Conservation (phyloP, 176 grass and related monocot species). For the Lolium multiflorum region DNA sequence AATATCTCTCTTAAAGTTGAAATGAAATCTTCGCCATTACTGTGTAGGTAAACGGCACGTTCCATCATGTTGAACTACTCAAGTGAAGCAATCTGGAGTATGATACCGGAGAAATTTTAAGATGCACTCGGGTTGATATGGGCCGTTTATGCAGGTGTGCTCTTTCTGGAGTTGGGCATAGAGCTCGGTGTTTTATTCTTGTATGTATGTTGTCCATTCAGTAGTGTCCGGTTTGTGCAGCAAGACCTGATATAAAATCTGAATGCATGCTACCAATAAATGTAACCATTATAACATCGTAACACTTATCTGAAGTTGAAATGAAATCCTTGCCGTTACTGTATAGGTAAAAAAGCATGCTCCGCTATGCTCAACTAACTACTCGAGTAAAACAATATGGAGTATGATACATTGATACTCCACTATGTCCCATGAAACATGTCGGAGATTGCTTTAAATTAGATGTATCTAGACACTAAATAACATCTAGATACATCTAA, state of each 20-base stretch:
- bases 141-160: not conserved
- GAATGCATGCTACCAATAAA: not conserved
- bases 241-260: not conserved
- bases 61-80: not conserved
- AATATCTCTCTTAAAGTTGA: not conserved
- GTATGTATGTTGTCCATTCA: not conserved
- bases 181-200: not conserved
- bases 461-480: no score
- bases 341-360: not conserved
- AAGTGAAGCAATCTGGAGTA: constrained; percentile 5
- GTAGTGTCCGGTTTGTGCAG: not conserved
- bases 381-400: not conserved
- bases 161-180: not conserved
- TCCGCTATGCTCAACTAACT: not conserved
- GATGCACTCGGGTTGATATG: no score
- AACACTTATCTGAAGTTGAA: not conserved
- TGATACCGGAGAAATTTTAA: not conserved
- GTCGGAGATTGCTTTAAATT: no score
- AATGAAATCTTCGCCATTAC: not conserved
- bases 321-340: not conserved
- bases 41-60: not conserved
- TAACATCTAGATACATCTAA: no score
- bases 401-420: not conserved
- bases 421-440: no score
- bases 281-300: not conserved